Percentiles rank a stretch among this genome's conserved stretches.
Evolutionary conservation across 2,329 filamentous ascomycete species (phyloP).

Genomic region (Epichloe glyceriae): DNA sequence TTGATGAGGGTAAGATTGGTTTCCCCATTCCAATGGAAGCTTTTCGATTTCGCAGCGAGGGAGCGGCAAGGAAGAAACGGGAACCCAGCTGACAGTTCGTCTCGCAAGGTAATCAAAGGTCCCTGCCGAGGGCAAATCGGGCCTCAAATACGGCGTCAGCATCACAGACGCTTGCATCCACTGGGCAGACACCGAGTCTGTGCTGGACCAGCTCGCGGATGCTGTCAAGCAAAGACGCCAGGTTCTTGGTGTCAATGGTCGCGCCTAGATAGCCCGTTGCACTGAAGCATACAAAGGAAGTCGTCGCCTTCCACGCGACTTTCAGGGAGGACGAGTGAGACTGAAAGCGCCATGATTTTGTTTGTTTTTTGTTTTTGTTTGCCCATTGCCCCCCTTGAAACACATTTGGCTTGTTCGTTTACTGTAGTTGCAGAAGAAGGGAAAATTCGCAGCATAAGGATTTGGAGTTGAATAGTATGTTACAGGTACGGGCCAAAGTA

Average conservation of each 20-base stretch:
- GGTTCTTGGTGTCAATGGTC: not conserved
- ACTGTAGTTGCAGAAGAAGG: not conserved
- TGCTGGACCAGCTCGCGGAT: conserved; percentile 75
- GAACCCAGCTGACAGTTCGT: not conserved
- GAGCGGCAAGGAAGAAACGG: too few species aligned
- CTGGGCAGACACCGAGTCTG: conserved; percentile 74
- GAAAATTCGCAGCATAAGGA: not conserved
- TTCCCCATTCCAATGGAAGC: not conserved
- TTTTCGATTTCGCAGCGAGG: not conserved
- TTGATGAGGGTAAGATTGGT: conserved; percentile 52
- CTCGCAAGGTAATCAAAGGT: conserved; percentile 55
- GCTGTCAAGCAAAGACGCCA: conserved; percentile 63
- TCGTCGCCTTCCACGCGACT: not conserved
- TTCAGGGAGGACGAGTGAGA: not conserved
- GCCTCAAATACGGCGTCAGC: conserved; percentile 76
- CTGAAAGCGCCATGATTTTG: not conserved
- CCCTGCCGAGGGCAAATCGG: conserved; percentile 63
- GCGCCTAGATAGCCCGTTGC: not conserved
- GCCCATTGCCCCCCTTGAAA: not conserved
- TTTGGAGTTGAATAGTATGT: not conserved
- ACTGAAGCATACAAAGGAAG: not conserved
- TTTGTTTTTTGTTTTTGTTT: not conserved
- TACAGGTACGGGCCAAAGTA: not conserved
- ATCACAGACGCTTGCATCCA: conserved; percentile 95
- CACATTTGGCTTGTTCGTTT: not conserved